A percentile compares a stretch with the other conserved stretches of the same genome.
Evolutionary conservation across 768 basidiomycete species (phyloP).

Genomic region (Amylocystis lapponica): DNA sequence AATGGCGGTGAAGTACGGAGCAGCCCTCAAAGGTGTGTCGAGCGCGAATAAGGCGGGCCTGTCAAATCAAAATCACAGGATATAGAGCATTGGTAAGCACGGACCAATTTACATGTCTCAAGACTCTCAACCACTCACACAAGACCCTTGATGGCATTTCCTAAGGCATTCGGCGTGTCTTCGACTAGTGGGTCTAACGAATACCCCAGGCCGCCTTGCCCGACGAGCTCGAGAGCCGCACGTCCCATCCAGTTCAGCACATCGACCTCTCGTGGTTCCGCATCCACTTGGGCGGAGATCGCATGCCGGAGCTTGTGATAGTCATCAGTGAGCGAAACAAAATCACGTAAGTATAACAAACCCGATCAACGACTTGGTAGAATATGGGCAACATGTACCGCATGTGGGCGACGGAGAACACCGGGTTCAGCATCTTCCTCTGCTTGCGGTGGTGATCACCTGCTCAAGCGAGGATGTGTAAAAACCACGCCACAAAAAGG

Average conservation of each 20-base stretch:
- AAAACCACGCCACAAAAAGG: background rate
- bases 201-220: slow-evolving; percentile 20
- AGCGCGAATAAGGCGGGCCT: no score
- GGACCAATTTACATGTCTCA: no score
- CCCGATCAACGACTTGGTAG: slow-evolving; percentile 9
- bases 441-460: slow-evolving; percentile 25
- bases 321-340: no score
- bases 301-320: slow-evolving; percentile 19
- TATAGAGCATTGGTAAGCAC: no score
- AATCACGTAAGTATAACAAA: no score
- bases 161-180: slow-evolving; percentile 12
- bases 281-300: background rate
- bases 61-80: no score
- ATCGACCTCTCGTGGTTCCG: slow-evolving; percentile 3
- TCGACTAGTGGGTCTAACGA: slow-evolving; percentile 17
- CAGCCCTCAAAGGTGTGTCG: no score
- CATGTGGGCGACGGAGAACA: slow-evolving; percentile 24
- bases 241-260: slow-evolving; percentile 16
- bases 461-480: background rate
- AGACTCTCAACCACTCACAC: slow-evolving; percentile 10
- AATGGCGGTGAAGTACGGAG: slow-evolving; percentile 3
- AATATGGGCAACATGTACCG: slow-evolving; percentile 20
- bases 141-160: slow-evolving; percentile 16
- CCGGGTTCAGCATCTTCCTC: slow-evolving; percentile 26
- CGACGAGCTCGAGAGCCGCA: slow-evolving; percentile 20